Base-by-base conservation (phyloP, 2,329 filamentous ascomycete genomes). In the Remersonia thermophila region DNA sequence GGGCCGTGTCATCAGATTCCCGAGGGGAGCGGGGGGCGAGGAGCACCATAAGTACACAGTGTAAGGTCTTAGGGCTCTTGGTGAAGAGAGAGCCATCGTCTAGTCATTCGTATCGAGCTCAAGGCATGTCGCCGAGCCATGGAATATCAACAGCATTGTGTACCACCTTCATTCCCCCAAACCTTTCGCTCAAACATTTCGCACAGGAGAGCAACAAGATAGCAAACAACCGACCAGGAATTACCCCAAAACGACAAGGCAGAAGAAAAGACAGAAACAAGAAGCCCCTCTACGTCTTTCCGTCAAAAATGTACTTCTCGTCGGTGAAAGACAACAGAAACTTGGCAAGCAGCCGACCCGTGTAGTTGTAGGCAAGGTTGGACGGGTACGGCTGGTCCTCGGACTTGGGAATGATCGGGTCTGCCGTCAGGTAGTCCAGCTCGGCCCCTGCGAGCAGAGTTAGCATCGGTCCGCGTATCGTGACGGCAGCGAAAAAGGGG, bases 261-360 rank as follows among this genome's bases (percentile, higher is more conserved):
- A 23, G 20, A 23, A 23, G 5, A 9, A 9, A 23, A 23, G 5
- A 9, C 20, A 23, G 20, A 23, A 9, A 23, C 20, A 5, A 23
- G 20, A 23, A n/a, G 20, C 5, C 5, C 20, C 5, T 23, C 42
- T 34, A 42, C 9, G 32, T 30, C 32, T 41, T 44, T 25, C 34
- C 31, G 18, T 44, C 42, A 35, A 48, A 43, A 27, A 50, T 48
- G 29, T 50, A 55, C 46, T 58, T 61, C 47, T 70, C 66, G 40
- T 69, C 58, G 3, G 56, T 57, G 46, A 75, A 75, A 0, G 69
- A 73, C 15, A 73, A 54, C 37, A 75, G 46, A 48, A 75, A 74
- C 48, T 65, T 65, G 35, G 69, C 59, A 36, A 69, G 55, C 32
- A 75, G 56, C 10, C 69, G 62, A 0, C 70, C 71, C 1, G 61